Conservation (phyloP, 1,139 yeast genomes). For the Eremothecium gossypii region DNA sequence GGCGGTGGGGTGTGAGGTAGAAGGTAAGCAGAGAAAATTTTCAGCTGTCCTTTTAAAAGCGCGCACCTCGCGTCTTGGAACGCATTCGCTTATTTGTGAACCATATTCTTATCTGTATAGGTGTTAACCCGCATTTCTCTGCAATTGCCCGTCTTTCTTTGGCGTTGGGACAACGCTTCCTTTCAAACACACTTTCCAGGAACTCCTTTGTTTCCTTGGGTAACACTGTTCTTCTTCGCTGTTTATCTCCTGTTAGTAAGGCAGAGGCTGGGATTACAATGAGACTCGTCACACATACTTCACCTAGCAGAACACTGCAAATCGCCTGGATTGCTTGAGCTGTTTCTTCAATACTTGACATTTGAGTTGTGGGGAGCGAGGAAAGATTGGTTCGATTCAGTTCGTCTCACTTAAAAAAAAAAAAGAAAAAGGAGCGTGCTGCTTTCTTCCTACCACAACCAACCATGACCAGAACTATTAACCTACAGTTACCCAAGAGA, state of each 20-base stretch:
- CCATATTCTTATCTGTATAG: conserved; percentile 14
- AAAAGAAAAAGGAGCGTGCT: not conserved
- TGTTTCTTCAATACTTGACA: conserved; percentile 2
- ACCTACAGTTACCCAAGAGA: conserved; percentile 3
- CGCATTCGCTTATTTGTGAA: conserved; percentile 7
- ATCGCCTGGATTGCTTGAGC: conserved; percentile 1
- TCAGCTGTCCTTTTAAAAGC: conserved; percentile 5
- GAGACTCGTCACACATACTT: conserved; percentile 4
- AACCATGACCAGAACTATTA: conserved; percentile 1
- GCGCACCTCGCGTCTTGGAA: conserved; percentile 24
- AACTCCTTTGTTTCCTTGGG: conserved; percentile 11
- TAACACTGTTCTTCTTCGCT: conserved; percentile 8
- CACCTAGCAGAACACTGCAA: conserved; percentile 4
- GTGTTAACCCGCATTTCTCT: conserved; percentile 12
- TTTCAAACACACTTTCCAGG: conserved; percentile 11
- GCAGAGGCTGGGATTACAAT: conserved; percentile 3
- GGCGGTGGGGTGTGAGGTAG: conserved; percentile 5
- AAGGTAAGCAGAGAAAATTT: conserved; percentile 3
- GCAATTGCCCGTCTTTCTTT: conserved; percentile 12
- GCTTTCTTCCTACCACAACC: not conserved
- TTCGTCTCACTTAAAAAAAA: conserved; percentile 1
- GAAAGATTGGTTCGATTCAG: not conserved
- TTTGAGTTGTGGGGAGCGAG: conserved; percentile 1
- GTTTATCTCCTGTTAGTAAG: conserved; percentile 2
- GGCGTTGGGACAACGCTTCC: conserved; percentile 12